Conservation (phyloP, 305 asterid genomes). For the Solanum chacoense region DNA sequence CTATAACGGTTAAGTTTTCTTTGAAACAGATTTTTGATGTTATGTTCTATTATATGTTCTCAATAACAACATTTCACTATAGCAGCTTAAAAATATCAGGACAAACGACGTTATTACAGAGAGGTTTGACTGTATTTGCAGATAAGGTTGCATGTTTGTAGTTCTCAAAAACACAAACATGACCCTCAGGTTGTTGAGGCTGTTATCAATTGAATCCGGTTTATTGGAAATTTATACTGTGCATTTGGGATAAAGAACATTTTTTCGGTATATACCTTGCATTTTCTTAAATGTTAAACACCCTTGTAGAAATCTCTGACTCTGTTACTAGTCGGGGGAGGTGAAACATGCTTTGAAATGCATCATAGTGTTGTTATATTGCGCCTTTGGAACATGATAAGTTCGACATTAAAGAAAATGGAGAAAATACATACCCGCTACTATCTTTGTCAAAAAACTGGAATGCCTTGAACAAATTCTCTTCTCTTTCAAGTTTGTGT, state of each 20-base stretch:
- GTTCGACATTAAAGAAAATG: not conserved
- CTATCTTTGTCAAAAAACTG: constrained; percentile 59
- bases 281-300: not conserved
- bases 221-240: not conserved
- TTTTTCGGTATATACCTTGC: not conserved
- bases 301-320: not conserved
- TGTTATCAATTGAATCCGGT: not conserved
- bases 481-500: constrained; percentile 73
- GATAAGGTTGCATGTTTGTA: not conserved
- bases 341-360: not conserved
- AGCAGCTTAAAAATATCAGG: not conserved
- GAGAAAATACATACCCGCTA: constrained; percentile 45
- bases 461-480: constrained; percentile 61
- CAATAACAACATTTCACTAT: not conserved
- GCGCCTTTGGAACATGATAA: not conserved
- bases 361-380: not conserved
- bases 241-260: not conserved
- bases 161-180: not conserved
- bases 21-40: not conserved
- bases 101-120: not conserved
- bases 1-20: not conserved
- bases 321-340: not conserved
- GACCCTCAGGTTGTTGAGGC: not conserved
- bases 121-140: not conserved
- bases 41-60: not conserved